Evolutionary conservation across 495 filamentous ascomycete species (phyloP).

Genomic region (Zalerion maritima): DNA sequence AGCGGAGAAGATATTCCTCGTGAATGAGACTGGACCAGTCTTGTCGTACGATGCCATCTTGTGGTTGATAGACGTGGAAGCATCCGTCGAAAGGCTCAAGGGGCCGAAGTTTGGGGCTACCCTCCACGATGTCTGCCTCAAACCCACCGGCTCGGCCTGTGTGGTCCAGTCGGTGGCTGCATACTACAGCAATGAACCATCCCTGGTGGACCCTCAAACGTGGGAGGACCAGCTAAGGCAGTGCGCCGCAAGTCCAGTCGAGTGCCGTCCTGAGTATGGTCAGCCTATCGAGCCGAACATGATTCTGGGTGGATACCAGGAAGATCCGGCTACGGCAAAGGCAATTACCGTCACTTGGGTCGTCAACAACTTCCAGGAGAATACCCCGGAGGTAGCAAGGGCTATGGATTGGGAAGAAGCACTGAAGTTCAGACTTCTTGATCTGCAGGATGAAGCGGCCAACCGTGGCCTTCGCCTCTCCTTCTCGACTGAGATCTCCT

Average conservation of each 20-base stretch:
- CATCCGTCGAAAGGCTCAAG: conserved; percentile 50
- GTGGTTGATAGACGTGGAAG: conserved; percentile 94
- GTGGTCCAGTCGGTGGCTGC: conserved; percentile 81
- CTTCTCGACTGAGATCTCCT: conserved; percentile 84
- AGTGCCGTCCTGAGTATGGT: conserved; percentile 73
- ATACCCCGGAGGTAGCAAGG: conserved; percentile 45
- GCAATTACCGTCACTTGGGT: conserved; percentile 92
- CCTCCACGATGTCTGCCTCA: conserved; percentile 82
- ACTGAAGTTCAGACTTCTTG: conserved; percentile 52
- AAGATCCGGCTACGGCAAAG: conserved; percentile 54
- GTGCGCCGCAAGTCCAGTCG: conserved; percentile 63
- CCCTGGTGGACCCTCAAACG: conserved; percentile 37
- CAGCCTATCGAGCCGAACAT: conserved; percentile 75
- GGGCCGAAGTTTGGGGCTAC: conserved; percentile 46
- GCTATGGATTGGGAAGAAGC: conserved; percentile 84
- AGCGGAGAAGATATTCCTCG: conserved; percentile 81
- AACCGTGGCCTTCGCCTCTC: conserved; percentile 70
- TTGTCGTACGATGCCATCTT: conserved; percentile 71
- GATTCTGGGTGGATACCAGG: conserved; percentile 68
- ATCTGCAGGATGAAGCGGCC: conserved; percentile 64
- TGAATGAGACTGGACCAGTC: conserved; percentile 80
- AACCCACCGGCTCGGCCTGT: conserved; percentile 77
- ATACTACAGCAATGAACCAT: conserved; percentile 59
- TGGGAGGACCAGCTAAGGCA: conserved; percentile 56
- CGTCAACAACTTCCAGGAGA: conserved; percentile 74